Base-by-base conservation (phyloP, 495 filamentous ascomycete genomes). In the Xylaria venustula region DNA sequence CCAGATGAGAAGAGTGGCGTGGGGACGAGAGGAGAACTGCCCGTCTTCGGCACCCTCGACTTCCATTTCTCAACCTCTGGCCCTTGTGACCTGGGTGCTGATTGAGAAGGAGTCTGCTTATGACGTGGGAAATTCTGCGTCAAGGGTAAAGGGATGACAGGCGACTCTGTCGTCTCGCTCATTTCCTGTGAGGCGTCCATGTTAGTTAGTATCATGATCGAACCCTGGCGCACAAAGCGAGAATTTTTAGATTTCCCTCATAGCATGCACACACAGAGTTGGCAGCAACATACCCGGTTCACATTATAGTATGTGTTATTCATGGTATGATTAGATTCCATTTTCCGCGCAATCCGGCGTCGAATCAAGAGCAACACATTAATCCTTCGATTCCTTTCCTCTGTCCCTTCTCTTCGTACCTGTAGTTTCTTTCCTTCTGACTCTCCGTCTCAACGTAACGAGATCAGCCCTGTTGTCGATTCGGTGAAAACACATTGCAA, bases 81-180 rank as follows among this genome's bases (percentile, higher is more conserved):
- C 15, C 23, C 48, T 19, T 19, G 20, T 37, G 23, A 45, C 30
- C 11, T 30, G 14, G 28, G 9, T n/a, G 34, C 6, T 28, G 34
- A 19, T n/a, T 50, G 46, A 12, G 56, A 42, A 9, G n/a, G 44
- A 34, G 30, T 11, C 7, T 49, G 28, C 15, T 36, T 40, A 22
- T n/a, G 8, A 2, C 11, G 56, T 30, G 46, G n/a, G 34, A 54
- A 34, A 19, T 15, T 32, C 50, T 47, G 58, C 14, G 20, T 9
- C 14, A 36, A 41, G 20, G 49, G 15, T 15, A 22, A 37, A 20
- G 58, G 58, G 2, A 60, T 40, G 15, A 61, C 45, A n/a, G 58
- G 58, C 4, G 58, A 61, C 42, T 61, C 58, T 23, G 30, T 25
- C 50, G 54, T 61, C 41, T 61, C 58, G 9, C 17, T 17, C 28